Percentiles rank a stretch among this genome's conserved stretches.
Evolutionary conservation across 2,329 filamentous ascomycete genomes (phyloP).

Genomic region (Fusarium cyanostomum): DNA sequence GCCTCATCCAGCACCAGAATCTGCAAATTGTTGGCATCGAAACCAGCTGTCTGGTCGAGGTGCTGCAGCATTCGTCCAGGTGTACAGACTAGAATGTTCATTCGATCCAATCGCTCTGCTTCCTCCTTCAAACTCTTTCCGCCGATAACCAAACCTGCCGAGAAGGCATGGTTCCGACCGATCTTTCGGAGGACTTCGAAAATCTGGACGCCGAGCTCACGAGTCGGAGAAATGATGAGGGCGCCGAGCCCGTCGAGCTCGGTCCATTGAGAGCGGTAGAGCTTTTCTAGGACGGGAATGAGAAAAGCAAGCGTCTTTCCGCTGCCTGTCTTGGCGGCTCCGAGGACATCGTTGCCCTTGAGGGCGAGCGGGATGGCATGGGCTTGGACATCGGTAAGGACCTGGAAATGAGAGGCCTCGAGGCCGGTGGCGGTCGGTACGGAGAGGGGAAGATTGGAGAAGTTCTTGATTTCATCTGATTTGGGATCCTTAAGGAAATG

Average conservation of each 20-base stretch:
- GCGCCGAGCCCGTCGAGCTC: constrained; percentile 92
- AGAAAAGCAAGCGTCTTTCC: constrained; percentile 96
- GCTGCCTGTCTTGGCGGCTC: constrained; percentile 93
- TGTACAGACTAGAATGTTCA: constrained; percentile 98
- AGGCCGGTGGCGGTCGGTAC: constrained; percentile 81
- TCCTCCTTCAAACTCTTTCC: constrained; percentile 91
- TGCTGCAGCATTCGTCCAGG: constrained; percentile 96
- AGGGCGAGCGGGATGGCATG: constrained; percentile 89
- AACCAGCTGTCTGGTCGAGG: constrained; percentile 88
- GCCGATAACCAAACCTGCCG: constrained; percentile 91
- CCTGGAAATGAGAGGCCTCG: constrained; percentile 86
- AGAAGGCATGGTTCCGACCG: constrained; percentile 88
- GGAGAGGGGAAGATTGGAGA: constrained; percentile 87
- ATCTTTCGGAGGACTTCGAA: constrained; percentile 94
- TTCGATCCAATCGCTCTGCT: constrained; percentile 81
- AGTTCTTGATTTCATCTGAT: constrained; percentile 68
- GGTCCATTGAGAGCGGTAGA: constrained; percentile 89
- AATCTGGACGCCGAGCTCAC: constrained; percentile 95
- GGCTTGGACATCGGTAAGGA: constrained; percentile 89
- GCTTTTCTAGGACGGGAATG: constrained; percentile 89
- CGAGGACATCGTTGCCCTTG: constrained; percentile 87
- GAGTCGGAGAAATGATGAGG: constrained; percentile 90
- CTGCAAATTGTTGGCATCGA: constrained; percentile 90
- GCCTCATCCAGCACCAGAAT: constrained; percentile 96
- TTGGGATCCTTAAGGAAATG: constrained; percentile 65